Evolutionary conservation across 768 basidiomycete species (phyloP).

Genomic region (Mycena sanguinolenta): DNA sequence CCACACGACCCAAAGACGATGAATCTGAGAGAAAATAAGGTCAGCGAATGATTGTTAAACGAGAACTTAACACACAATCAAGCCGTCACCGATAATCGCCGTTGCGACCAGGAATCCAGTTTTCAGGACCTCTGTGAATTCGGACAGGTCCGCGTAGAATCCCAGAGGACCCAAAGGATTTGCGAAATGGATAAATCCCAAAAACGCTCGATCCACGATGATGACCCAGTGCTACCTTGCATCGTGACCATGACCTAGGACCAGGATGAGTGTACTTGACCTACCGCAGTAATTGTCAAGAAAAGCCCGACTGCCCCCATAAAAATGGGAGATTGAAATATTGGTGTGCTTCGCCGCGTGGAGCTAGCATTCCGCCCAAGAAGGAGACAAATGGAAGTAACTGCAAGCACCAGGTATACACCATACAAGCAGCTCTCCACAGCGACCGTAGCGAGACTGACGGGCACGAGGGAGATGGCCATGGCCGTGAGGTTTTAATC

Average conservation of each 20-base stretch:
- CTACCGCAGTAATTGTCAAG: not conserved
- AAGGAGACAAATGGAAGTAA: not conserved
- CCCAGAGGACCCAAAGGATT: not conserved
- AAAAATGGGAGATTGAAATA: not conserved
- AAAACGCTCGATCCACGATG: not conserved
- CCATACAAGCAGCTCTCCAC: too few relatives aligned
- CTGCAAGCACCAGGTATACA: too few relatives aligned
- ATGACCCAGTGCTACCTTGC: not conserved
- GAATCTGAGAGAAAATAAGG: too few relatives aligned
- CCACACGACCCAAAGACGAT: too few relatives aligned
- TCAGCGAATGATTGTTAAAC: not conserved
- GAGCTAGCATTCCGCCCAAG: not conserved
- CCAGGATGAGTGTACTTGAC: not conserved
- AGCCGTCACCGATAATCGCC: not conserved
- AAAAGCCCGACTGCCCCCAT: too few relatives aligned
- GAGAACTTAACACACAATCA: not conserved
- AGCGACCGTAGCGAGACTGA: too few relatives aligned
- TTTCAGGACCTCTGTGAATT: too few relatives aligned
- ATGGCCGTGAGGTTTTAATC: too few relatives aligned
- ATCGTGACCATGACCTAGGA: not conserved
- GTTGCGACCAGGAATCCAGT: not conserved
- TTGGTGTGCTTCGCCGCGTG: not conserved
- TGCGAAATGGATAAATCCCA: not conserved
- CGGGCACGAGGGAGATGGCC: too few relatives aligned
- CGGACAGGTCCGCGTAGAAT: not conserved